Conservation (phyloP, 1,139 yeast species). For the Zygoascus hellenicus region DNA sequence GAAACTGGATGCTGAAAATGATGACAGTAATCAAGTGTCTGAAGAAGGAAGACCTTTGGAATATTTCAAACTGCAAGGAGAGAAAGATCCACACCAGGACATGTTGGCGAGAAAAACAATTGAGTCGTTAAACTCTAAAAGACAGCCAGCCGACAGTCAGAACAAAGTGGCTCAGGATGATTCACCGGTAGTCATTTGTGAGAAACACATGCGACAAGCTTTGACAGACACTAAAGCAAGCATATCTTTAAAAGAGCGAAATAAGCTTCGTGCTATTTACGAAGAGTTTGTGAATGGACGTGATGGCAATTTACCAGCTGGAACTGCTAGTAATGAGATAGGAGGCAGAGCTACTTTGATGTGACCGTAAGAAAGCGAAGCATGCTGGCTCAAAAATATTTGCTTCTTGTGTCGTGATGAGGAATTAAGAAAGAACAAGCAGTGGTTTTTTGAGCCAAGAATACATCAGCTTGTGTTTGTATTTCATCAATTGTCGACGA, state of each 20-base stretch:
- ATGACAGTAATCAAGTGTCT: slow-evolving; percentile 29
- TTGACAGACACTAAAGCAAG: slow-evolving; percentile 79
- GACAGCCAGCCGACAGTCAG: not conserved
- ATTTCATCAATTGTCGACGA: too few relatives aligned
- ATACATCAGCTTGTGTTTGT: too few relatives aligned
- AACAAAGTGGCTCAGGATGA: not conserved
- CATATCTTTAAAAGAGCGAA: slow-evolving; percentile 66
- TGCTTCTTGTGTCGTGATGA: too few relatives aligned
- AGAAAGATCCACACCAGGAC: slow-evolving; percentile 37
- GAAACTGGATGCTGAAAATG: slow-evolving; percentile 42
- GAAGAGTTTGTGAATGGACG: slow-evolving; percentile 69
- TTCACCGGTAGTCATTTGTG: slow-evolving; percentile 39
- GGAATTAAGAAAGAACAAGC: not conserved
- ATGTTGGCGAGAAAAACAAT: slow-evolving; percentile 44
- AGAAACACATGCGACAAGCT: slow-evolving; percentile 57
- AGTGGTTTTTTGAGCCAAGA: not conserved
- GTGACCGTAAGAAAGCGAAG: too few relatives aligned
- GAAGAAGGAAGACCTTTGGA: slow-evolving; percentile 25
- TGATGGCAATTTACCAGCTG: slow-evolving; percentile 87
- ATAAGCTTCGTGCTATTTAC: slow-evolving; percentile 60
- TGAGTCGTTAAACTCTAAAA: slow-evolving; percentile 33
- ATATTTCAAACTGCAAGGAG: slow-evolving; percentile 36
- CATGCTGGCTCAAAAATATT: too few relatives aligned
- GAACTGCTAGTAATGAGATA: slow-evolving; percentile 71
- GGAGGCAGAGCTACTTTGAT: slow-evolving; percentile 80